Evolutionary conservation across 2,329 filamentous ascomycete species (phyloP), one percentile per base, ranked within the genome.

Genomic region (Hyphodiscus sp.): DNA sequence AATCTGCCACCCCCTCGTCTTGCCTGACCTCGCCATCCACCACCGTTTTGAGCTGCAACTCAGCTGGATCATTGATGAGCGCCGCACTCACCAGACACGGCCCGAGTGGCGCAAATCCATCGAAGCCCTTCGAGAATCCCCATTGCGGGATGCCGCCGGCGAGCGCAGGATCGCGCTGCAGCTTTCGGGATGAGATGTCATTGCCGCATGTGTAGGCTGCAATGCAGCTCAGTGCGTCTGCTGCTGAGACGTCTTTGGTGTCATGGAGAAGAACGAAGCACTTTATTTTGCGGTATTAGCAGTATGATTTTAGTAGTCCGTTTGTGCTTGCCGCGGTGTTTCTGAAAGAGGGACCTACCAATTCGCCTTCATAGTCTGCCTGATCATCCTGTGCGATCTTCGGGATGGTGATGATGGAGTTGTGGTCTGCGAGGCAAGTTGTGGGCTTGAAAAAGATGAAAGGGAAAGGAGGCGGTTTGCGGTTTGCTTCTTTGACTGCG

Each of bases 121-220:
- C 33, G 33, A 38, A 38, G 33, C 33, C 33, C 13, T n/a, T 38
- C 4, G 11, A 13, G 11, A 6, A 38, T 6, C 33, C 23, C 11
- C 11, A 38, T 38, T 38, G 33, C 68, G 47, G 69, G 63, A 53
- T 70, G 67, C 15, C 71, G 67, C 13, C 64, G 63, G 3, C 70
- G 38, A 68, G 68, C 10, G 62, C 66, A 2, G 80, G 77, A 47
- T 82, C 76, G 18, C 76, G 65, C 62, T 82, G 79, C 61, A 71
- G 71, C 26, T 74, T 74, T 5, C 79, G 67, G 0, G 76, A 75
- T 0, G 78, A 79, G n/a, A 81, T 68, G 47, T 82, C 79, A 58
- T 82, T 82, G 45, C 77, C 71, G 29, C 75, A 75, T 0, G 74
- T 76, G 55, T 74, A 79, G 2, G 42, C 59, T 8, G 48, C 50